phyloP scores from a whole-genome alignment of 129 eudicot genomes.

The Ambrosia trifida region DNA sequence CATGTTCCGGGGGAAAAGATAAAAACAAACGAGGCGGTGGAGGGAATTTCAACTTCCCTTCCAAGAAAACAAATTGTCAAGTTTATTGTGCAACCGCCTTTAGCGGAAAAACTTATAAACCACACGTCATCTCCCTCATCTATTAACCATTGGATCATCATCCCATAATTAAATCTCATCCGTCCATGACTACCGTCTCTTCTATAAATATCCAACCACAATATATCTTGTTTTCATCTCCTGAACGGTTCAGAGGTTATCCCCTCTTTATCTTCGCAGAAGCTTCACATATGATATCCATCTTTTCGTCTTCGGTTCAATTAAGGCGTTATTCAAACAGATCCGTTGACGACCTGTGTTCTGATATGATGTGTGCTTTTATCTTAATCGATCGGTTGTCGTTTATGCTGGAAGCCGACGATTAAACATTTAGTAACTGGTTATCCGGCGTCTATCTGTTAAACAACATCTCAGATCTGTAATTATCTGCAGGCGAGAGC shows the following conservation, averaged over 20 bases:
- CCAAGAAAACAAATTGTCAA: conserved; percentile 4
- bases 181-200: conserved; percentile 10
- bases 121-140: conserved; percentile 26
- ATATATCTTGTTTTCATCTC: not conserved
- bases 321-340: not conserved
- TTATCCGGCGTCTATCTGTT: conserved; percentile 6
- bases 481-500: too few species aligned
- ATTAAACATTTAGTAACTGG: too few species aligned
- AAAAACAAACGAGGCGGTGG: not conserved
- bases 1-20: too few species aligned
- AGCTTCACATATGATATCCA: not conserved
- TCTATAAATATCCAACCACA: conserved; percentile 21
- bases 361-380: not conserved
- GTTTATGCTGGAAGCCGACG: not conserved
- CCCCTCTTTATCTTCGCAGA: not conserved
- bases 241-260: not conserved
- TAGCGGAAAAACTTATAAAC: not conserved
- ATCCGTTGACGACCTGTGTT: conserved; percentile 18
- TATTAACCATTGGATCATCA: conserved; percentile 16
- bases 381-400: not conserved
- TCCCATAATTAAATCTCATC: conserved; percentile 9
- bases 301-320: not conserved
- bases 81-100: conserved; percentile 24
- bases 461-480: conserved; percentile 9
- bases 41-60: not conserved